These are phyloP conservation scores for Lentithecium fluviatile DNA, from an alignment of 495 filamentous ascomycete genomes.

Conservation along the genomic window DNA sequence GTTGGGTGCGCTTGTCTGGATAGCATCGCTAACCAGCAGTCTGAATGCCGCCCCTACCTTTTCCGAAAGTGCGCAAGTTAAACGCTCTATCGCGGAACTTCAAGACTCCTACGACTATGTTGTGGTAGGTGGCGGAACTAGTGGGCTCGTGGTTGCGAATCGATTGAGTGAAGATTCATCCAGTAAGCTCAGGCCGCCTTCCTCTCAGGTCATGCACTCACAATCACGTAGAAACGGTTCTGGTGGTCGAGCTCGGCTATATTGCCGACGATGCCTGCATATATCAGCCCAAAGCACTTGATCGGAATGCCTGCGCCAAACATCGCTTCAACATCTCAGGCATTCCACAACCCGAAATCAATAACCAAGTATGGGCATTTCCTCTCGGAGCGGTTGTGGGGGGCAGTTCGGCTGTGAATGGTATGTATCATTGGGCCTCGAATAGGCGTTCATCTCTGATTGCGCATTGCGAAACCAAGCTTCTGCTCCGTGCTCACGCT, in stretches of 20 bases:
- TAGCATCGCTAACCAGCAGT: not conserved
- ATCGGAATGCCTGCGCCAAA: not conserved
- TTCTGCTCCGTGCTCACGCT: not conserved
- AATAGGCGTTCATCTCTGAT: not conserved
- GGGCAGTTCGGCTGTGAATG: slow-evolving; percentile 26
- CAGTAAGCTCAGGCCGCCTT: not conserved
- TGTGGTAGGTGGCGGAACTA: slow-evolving; percentile 28
- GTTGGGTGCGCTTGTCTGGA: not conserved
- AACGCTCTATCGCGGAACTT: slow-evolving; percentile 17
- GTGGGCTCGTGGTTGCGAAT: slow-evolving; percentile 23
- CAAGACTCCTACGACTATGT: slow-evolving; percentile 28
- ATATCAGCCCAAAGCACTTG: not conserved
- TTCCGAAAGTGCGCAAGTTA: slow-evolving; percentile 6
- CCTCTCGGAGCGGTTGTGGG: slow-evolving; percentile 12
- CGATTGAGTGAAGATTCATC: slow-evolving; percentile 25
- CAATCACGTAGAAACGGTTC: slow-evolving; percentile 20
- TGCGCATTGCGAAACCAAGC: not conserved
- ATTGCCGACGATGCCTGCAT: slow-evolving; percentile 21
- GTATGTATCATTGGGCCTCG: not conserved
- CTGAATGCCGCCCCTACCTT: not conserved
- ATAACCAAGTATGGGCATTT: not conserved
- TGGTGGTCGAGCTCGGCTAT: slow-evolving; percentile 30
- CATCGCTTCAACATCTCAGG: slow-evolving; percentile 22
- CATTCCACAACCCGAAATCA: slow-evolving; percentile 19
- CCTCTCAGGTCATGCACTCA: not conserved